Evolutionary conservation across 768 basidiomycete species (phyloP).

Genomic region (Neoboletus brunneissimus): DNA sequence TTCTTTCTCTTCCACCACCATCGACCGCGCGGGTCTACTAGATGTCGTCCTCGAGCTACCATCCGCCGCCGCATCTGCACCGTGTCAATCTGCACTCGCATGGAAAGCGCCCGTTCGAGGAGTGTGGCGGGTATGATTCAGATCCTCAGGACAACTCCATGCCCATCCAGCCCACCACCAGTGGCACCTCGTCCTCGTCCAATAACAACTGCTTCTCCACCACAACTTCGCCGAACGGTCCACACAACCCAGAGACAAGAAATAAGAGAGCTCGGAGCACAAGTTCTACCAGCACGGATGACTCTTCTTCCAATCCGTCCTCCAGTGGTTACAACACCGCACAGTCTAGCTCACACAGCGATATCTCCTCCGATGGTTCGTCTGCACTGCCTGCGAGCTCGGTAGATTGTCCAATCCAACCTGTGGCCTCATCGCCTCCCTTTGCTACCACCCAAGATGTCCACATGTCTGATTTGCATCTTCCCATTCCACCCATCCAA

Average conservation of each 20-base stretch:
- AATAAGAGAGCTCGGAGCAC: conserved; percentile 59
- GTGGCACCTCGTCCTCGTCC: conserved; percentile 28
- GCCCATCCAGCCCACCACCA: conserved; percentile 23
- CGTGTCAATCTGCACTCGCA: conserved; percentile 26
- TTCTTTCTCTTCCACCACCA: conserved; percentile 18
- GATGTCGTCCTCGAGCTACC: conserved; percentile 26
- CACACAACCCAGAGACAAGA: conserved; percentile 45
- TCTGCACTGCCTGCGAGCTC: conserved; percentile 11
- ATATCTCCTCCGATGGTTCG: conserved; percentile 22
- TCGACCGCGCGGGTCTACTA: conserved; percentile 10
- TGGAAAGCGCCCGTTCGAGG: conserved; percentile 34
- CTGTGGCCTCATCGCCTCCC: conserved; percentile 32
- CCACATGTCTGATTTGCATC: conserved; percentile 44
- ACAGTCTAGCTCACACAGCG: conserved; percentile 35
- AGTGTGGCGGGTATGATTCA: conserved; percentile 34
- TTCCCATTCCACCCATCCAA: conserved; percentile 22
- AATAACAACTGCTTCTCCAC: conserved; percentile 12
- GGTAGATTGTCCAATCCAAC: conserved; percentile 19
- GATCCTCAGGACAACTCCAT: conserved; percentile 29
- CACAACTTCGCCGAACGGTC: conserved; percentile 3
- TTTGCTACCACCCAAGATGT: conserved; percentile 46
- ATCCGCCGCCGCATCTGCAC: conserved; percentile 23
- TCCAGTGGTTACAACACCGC: conserved; percentile 36
- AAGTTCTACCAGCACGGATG: conserved; percentile 42
- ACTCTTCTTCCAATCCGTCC: conserved; percentile 32